A percentile compares a stretch with the other conserved stretches of the same genome.
These are phyloP conservation scores for Mrakia gelida DNA, from an alignment of 768 basidiomycete genomes.

Conservation along the genomic window DNA sequence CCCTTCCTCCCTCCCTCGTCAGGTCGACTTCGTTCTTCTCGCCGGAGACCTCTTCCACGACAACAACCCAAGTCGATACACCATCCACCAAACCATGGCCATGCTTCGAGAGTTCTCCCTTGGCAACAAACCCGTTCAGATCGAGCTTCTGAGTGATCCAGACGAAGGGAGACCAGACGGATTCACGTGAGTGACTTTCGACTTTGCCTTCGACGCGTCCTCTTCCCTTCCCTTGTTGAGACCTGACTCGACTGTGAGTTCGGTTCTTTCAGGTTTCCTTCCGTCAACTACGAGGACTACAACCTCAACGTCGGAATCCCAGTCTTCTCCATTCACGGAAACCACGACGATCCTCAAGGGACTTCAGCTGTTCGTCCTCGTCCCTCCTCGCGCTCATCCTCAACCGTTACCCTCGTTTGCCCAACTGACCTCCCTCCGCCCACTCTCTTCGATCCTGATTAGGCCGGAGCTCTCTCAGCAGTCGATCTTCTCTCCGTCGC, in stretches of 20 bases:
- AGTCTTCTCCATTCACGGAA: constrained; percentile 97
- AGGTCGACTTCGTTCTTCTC: constrained; percentile 94
- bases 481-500: constrained; percentile 91
- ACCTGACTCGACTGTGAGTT: not conserved
- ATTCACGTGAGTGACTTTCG: constrained; percentile 60
- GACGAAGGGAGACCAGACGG: constrained; percentile 80
- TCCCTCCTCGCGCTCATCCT: not conserved
- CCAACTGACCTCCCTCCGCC: not conserved
- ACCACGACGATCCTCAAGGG: constrained; percentile 98
- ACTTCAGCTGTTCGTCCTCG: constrained; percentile 69
- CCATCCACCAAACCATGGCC: constrained; percentile 81
- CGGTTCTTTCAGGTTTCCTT: constrained; percentile 71
- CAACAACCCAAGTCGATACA: constrained; percentile 87
- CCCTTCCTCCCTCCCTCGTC: not conserved
- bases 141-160: constrained; percentile 89
- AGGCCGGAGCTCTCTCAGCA: constrained; percentile 94
- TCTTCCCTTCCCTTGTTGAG: not conserved
- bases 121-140: constrained; percentile 76
- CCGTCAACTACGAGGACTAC: constrained; percentile 92
- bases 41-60: constrained; percentile 98
- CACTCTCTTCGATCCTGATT: not conserved
- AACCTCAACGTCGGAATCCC: constrained; percentile 95
- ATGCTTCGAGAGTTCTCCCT: constrained; percentile 85
- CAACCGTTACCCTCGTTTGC: not conserved
- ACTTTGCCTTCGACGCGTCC: not conserved